Conservation (phyloP, 2,329 filamentous ascomycete species). For the Aureobasidium sp. region DNA sequence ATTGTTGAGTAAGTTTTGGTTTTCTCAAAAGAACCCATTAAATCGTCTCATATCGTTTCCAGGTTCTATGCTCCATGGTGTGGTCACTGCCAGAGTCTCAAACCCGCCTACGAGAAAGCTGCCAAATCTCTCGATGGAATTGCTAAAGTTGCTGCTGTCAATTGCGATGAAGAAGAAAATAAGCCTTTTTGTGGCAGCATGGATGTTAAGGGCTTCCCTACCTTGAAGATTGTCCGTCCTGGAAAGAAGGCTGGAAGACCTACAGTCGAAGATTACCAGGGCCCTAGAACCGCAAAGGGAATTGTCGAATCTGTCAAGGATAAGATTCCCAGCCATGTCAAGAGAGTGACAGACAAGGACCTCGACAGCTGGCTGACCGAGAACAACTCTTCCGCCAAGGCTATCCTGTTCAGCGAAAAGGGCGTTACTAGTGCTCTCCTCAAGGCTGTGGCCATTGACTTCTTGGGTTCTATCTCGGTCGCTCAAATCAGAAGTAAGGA, state of each 20-base stretch:
- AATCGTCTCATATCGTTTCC: slow-evolving; percentile 16
- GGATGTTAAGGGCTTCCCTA: slow-evolving; percentile 91
- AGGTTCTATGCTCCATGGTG: slow-evolving; percentile 95
- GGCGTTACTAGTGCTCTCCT: slow-evolving; percentile 76
- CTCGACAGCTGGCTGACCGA: slow-evolving; percentile 64
- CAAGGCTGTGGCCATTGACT: slow-evolving; percentile 83
- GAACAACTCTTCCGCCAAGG: slow-evolving; percentile 65
- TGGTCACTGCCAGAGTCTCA: slow-evolving; percentile 91
- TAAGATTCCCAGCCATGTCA: slow-evolving; percentile 88
- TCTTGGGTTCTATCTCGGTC: slow-evolving; percentile 67
- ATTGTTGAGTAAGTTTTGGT: slow-evolving; percentile 30
- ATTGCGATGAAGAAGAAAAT: slow-evolving; percentile 91
- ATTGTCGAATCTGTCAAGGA: slow-evolving; percentile 80
- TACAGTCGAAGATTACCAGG: slow-evolving; percentile 83
- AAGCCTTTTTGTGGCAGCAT: slow-evolving; percentile 78
- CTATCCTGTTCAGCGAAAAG: slow-evolving; percentile 89
- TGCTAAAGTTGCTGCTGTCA: slow-evolving; percentile 86
- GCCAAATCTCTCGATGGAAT: slow-evolving; percentile 83
- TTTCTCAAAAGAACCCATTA: too few relatives aligned
- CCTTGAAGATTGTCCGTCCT: slow-evolving; percentile 85
- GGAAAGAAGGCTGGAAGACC: slow-evolving; percentile 74
- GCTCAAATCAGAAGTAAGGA: slow-evolving; percentile 83
- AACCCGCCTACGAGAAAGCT: slow-evolving; percentile 91
- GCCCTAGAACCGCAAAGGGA: slow-evolving; percentile 69
- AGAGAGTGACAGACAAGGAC: slow-evolving; percentile 69